Percentiles rank a stretch among this genome's conserved stretches.
phyloP scores from a whole-genome alignment of 139 green algal genomes.

The Yamagishiella unicocca region DNA sequence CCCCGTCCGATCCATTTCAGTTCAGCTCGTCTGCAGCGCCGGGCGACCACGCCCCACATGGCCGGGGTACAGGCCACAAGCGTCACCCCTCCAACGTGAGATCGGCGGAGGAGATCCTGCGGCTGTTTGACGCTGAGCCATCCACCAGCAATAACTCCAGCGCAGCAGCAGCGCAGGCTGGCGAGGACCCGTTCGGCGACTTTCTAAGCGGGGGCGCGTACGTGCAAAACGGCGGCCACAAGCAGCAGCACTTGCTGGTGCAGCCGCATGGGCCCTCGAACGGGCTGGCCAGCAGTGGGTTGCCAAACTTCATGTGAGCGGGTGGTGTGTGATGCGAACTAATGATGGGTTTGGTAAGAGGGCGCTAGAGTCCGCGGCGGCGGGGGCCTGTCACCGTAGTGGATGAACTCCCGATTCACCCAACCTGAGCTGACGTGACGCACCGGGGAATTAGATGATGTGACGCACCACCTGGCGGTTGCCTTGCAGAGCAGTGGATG shows the following conservation, averaged over 20 bases:
- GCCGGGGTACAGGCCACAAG: not conserved
- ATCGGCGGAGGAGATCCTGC: conserved; percentile 22
- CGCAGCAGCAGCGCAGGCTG: not conserved
- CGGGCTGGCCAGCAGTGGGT: not conserved
- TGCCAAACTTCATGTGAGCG: not conserved
- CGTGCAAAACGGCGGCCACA: not conserved
- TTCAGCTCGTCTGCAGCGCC: conserved; percentile 18
- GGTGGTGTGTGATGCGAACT: too few relatives aligned
- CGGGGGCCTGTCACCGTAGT: too few relatives aligned
- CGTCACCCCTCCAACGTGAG: conserved; percentile 22
- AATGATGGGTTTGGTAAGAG: too few relatives aligned
- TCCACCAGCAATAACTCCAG: not conserved
- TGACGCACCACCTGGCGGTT: too few relatives aligned
- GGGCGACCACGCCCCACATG: not conserved
- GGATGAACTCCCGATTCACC: too few relatives aligned
- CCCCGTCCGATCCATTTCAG: not conserved
- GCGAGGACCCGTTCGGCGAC: conserved; percentile 37
- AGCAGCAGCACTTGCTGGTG: not conserved
- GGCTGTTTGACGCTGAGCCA: conserved; percentile 36
- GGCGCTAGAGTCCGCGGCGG: too few relatives aligned
- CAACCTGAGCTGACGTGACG: too few relatives aligned
- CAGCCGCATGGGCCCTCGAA: not conserved
- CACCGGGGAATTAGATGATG: too few relatives aligned
- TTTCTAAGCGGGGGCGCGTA: not conserved
- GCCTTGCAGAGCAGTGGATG: too few relatives aligned